These are phyloP conservation scores for Torulaspora microellipsoides DNA, from an alignment of 805 yeast genomes.

Conservation along the genomic window DNA sequence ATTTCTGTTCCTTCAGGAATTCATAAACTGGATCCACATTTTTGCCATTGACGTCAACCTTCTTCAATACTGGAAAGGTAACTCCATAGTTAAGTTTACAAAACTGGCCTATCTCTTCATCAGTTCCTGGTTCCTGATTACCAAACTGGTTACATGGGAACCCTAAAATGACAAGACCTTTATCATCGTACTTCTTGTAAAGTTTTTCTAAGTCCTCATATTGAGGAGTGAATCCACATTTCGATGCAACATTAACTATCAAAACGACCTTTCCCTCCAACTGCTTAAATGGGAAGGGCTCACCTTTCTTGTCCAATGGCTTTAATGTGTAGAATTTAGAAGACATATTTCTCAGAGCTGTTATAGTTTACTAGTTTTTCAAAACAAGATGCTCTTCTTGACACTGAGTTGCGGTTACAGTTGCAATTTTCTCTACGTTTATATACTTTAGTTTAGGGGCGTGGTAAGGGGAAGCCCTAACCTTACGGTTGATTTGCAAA, in stretches of 20 bases:
- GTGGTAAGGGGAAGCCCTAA: too few relatives aligned
- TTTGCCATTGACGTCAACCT: constrained; percentile 85
- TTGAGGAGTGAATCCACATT: constrained; percentile 77
- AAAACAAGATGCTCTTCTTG: too few relatives aligned
- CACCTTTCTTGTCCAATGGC: constrained; percentile 56
- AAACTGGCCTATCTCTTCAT: constrained; percentile 64
- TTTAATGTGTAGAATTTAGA: constrained; percentile 60
- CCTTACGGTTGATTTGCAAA: too few relatives aligned
- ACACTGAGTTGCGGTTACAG: too few relatives aligned
- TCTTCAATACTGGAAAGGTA: constrained; percentile 80
- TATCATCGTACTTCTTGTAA: constrained; percentile 56
- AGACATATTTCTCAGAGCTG: constrained; percentile 22
- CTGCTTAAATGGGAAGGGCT: constrained; percentile 53
- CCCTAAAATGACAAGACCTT: constrained; percentile 66
- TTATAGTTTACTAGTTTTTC: too few relatives aligned
- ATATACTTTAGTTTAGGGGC: too few relatives aligned
- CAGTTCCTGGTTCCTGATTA: constrained; percentile 67
- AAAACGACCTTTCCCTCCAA: constrained; percentile 77
- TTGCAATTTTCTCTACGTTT: too few relatives aligned
- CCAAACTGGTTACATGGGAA: constrained; percentile 94
- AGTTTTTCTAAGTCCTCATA: constrained; percentile 65
- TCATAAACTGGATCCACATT: constrained; percentile 75
- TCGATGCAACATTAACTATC: constrained; percentile 84
- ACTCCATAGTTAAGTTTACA: constrained; percentile 85
- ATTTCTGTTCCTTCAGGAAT: constrained; percentile 63